These are phyloP conservation scores for Trichophyton schoenleinii DNA, from an alignment of 2,329 filamentous ascomycete species.

Conservation along the genomic window DNA sequence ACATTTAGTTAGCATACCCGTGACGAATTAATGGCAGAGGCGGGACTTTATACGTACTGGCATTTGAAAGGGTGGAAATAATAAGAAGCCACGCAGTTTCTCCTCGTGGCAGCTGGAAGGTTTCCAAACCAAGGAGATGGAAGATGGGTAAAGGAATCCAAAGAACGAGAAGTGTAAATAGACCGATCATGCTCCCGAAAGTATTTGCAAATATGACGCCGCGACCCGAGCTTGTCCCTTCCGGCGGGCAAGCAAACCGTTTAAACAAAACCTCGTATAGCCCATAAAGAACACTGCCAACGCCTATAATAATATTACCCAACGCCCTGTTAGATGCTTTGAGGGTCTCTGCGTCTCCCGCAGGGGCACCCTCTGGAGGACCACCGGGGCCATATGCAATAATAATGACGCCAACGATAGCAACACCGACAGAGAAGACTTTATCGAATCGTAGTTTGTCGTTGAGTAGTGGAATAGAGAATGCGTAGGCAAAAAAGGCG, in stretches of 20 bases:
- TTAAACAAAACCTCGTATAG: slow-evolving; percentile 98
- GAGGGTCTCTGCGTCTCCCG: slow-evolving; percentile 22
- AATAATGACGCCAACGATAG: slow-evolving; percentile 80
- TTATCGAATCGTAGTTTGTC: slow-evolving; percentile 79
- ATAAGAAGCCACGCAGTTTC: slow-evolving; percentile 67
- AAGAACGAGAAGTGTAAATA: slow-evolving; percentile 72
- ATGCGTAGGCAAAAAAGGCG: slow-evolving; percentile 96
- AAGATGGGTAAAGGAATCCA: slow-evolving; percentile 87
- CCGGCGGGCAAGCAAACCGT: slow-evolving; percentile 79
- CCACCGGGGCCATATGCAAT: slow-evolving; percentile 80
- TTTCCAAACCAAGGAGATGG: slow-evolving; percentile 65
- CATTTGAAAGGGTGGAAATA: slow-evolving; percentile 74
- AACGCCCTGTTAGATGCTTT: slow-evolving; percentile 56
- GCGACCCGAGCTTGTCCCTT: slow-evolving; percentile 70
- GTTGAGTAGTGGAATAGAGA: slow-evolving; percentile 77
- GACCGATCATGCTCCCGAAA: slow-evolving; percentile 75
- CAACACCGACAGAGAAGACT: slow-evolving; percentile 70
- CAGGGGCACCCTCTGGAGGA: slow-evolving; percentile 36
- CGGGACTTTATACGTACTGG: slow-evolving; percentile 40
- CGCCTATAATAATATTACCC: slow-evolving; percentile 83
- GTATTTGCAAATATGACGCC: slow-evolving; percentile 93
- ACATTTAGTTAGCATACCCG: not conserved
- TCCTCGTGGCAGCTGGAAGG: slow-evolving; percentile 67
- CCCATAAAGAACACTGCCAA: slow-evolving; percentile 84
- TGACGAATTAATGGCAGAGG: not conserved